Evolutionary conservation across 2,329 filamentous ascomycete species (phyloP).

Genomic region (Diaporthe sp.): DNA sequence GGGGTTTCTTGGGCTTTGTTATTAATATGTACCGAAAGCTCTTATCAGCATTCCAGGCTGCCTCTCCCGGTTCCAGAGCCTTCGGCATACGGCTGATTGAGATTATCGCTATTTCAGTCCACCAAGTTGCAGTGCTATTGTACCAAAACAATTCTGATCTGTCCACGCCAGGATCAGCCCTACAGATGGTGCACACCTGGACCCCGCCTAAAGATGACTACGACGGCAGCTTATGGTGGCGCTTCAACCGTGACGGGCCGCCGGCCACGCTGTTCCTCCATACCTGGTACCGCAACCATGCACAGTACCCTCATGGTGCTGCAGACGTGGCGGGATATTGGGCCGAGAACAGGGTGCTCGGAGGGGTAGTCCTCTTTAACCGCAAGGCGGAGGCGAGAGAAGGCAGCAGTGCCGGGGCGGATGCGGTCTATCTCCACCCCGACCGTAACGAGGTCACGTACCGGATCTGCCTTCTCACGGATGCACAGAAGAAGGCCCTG

Average conservation of each 20-base stretch:
- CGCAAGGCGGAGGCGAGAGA: not conserved
- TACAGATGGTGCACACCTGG: slow-evolving; percentile 46
- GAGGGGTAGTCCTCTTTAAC: slow-evolving; percentile 39
- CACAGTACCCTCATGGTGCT: slow-evolving; percentile 50
- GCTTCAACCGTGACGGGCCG: slow-evolving; percentile 27
- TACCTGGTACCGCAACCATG: slow-evolving; percentile 46
- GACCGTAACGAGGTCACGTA: slow-evolving; percentile 13
- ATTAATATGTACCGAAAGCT: not conserved
- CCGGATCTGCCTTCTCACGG: slow-evolving; percentile 12
- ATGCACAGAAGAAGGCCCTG: slow-evolving; percentile 8
- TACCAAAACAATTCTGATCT: not conserved
- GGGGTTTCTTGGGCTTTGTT: not conserved
- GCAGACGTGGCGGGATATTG: slow-evolving; percentile 49
- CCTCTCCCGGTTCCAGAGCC: slow-evolving; percentile 44
- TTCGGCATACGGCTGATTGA: slow-evolving; percentile 52
- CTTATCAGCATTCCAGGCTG: slow-evolving; percentile 43
- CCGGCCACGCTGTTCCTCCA: slow-evolving; percentile 49
- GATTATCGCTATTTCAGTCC: slow-evolving; percentile 48
- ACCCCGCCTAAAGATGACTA: slow-evolving; percentile 42
- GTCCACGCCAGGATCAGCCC: slow-evolving; percentile 32
- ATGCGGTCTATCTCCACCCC: slow-evolving; percentile 4
- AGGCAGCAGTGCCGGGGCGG: not conserved
- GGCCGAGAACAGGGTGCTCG: slow-evolving; percentile 48
- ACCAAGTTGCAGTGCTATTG: slow-evolving; percentile 42
- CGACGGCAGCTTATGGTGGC: slow-evolving; percentile 27